phyloP scores from a whole-genome alignment of 192 early-diverging fungal species.

The Umbelopsis sp. region DNA sequence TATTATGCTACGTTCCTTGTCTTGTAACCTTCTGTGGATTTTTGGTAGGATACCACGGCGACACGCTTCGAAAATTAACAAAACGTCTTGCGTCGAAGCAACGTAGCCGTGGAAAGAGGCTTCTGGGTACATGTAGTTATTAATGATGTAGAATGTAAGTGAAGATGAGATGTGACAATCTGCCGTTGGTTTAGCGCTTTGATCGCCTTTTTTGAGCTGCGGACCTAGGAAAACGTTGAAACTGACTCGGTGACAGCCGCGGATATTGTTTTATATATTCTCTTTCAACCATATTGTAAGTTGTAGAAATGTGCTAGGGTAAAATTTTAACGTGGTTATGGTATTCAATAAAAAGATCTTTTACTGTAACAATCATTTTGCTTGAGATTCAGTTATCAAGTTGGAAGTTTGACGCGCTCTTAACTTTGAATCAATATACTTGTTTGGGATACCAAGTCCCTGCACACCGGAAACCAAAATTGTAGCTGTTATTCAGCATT shows the following conservation, averaged over 20 bases:
- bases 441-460: too few species aligned
- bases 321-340: too few species aligned
- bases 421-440: background rate
- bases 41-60: conserved; percentile 56
- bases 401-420: background rate
- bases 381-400: too few species aligned
- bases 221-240: background rate
- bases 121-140: conserved; percentile 12
- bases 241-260: conserved; percentile 2
- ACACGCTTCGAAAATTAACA: conserved; percentile 67
- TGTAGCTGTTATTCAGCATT: background rate
- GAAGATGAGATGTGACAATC: background rate
- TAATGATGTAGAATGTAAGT: conserved; percentile 3
- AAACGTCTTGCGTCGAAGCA: conserved; percentile 61
- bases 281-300: too few species aligned
- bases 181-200: background rate
- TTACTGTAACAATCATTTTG: background rate
- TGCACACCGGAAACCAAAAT: too few species aligned
- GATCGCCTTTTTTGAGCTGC: conserved; percentile 10
- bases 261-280: background rate
- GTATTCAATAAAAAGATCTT: too few species aligned
- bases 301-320: too few species aligned
- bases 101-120: conserved; percentile 51
- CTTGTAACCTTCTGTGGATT: conserved; percentile 59
- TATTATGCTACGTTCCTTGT: conserved; percentile 57